phyloP scores from a whole-genome alignment of 2,329 filamentous ascomycete genomes.

The Aspergillus latus region DNA sequence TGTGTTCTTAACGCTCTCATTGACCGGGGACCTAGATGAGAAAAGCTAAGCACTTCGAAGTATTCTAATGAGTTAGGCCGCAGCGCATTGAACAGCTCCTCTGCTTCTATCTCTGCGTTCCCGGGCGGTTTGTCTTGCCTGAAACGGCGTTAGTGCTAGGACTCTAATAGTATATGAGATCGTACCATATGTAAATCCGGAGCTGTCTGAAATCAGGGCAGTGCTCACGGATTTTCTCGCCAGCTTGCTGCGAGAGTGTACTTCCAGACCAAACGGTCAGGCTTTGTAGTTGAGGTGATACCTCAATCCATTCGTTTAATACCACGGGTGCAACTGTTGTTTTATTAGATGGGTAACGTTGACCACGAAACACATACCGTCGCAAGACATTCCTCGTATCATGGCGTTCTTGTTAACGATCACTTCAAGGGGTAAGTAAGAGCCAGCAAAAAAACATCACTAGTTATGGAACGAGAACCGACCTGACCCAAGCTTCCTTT shows the following conservation, averaged over 20 bases:
- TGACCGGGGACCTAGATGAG: conserved; percentile 55
- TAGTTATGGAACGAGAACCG: conserved; percentile 13
- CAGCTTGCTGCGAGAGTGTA: conserved; percentile 56
- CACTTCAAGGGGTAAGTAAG: conserved; percentile 30
- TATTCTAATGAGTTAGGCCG: conserved; percentile 57
- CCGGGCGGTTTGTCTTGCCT: conserved; percentile 31
- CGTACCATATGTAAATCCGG: conserved; percentile 55
- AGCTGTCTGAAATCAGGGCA: conserved; percentile 64
- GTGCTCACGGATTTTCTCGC: conserved; percentile 54
- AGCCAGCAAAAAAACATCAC: neutral
- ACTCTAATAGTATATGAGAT: neutral
- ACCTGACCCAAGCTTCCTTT: conserved; percentile 53
- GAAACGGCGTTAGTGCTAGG: conserved; percentile 21
- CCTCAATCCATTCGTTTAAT: conserved; percentile 60
- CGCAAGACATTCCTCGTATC: conserved; percentile 61
- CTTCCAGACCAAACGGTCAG: conserved; percentile 63
- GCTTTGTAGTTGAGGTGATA: conserved; percentile 57
- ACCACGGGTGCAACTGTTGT: conserved; percentile 49
- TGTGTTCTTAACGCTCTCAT: conserved; percentile 57
- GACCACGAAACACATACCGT: conserved; percentile 37
- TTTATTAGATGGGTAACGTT: conserved; percentile 1
- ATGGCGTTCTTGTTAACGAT: conserved; percentile 51
- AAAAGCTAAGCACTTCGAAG: conserved; percentile 59
- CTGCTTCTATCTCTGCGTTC: conserved; percentile 58
- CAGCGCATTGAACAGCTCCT: conserved; percentile 59